Conservation (phyloP, 2,329 filamentous ascomycete genomes). For the Alternaria ventricosa region DNA sequence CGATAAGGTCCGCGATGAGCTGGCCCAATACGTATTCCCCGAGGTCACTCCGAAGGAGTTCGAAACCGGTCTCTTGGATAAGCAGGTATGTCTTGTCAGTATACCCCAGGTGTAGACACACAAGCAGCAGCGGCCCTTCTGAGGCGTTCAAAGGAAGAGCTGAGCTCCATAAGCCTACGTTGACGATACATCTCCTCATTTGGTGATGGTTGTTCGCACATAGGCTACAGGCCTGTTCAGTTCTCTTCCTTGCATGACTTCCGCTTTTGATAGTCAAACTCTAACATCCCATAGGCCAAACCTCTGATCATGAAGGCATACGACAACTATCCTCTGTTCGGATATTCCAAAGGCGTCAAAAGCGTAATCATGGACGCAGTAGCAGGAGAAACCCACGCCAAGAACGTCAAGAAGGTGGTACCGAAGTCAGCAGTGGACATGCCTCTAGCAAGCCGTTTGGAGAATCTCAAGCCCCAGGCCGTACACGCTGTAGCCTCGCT, state of each 20-base stretch:
- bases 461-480: constrained; percentile 13
- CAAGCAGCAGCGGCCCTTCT: background rate
- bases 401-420: constrained; percentile 1
- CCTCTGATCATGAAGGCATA: background rate
- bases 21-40: background rate
- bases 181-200: too few relatives aligned
- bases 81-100: constrained; percentile 1
- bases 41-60: constrained; percentile 1
- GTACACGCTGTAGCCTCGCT: constrained; percentile 7
- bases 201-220: rapidly evolving
- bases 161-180: background rate
- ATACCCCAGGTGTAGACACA: background rate
- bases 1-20: background rate
- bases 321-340: constrained; percentile 1
- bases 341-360: background rate
- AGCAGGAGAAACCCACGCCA: background rate
- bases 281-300: background rate
- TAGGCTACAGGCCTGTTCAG: background rate
- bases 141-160: rapidly evolving
- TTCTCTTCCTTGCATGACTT: background rate
- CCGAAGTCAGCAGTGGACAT: background rate
- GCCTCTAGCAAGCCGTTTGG: constrained; percentile 5
- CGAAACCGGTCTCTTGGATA: background rate
- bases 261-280: rapidly evolving
- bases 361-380: constrained; percentile 1